These are phyloP conservation scores for Trypanosoma lewisi DNA, from an alignment of 208 protist species.

Conservation along the genomic window DNA sequence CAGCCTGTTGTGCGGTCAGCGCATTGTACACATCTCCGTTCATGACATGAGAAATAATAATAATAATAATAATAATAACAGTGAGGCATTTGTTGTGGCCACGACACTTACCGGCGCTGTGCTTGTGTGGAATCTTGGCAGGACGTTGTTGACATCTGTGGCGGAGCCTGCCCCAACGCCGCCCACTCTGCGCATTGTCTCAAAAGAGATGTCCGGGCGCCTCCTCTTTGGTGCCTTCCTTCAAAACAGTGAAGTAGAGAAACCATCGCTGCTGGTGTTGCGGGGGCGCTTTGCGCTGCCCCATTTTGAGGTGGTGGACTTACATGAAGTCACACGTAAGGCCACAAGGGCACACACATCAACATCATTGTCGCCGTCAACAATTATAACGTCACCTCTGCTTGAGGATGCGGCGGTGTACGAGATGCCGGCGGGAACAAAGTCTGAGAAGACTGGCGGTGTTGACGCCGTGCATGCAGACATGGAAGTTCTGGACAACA, in stretches of 20 bases:
- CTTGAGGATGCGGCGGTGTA: conserved; percentile 15
- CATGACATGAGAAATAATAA: conserved; percentile 19
- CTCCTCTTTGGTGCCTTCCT: conserved; percentile 46
- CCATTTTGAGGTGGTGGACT: conserved; percentile 45
- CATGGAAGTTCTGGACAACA: conserved; percentile 27
- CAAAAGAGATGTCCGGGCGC: conserved; percentile 28
- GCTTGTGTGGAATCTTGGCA: conserved; percentile 55
- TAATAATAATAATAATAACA: conserved; percentile 26
- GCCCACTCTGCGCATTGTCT: conserved; percentile 53
- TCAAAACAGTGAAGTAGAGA: neutral
- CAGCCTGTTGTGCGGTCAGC: conserved; percentile 78
- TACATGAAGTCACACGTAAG: conserved; percentile 13
- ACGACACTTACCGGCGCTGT: conserved; percentile 48
- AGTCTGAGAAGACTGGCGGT: neutral
- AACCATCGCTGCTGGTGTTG: conserved; percentile 44
- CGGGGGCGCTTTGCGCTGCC: conserved; percentile 73
- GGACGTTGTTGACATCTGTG: conserved; percentile 32
- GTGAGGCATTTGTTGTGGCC: conserved; percentile 31
- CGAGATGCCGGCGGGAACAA: conserved; percentile 7
- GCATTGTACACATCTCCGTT: conserved; percentile 65
- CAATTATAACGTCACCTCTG: neutral
- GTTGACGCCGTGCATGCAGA: conserved; percentile 16
- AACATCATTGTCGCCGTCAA: neutral
- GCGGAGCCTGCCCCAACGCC: conserved; percentile 56
- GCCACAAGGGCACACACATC: neutral